Percentiles rank a stretch among this genome's conserved stretches.
These are phyloP conservation scores for Angomonas deanei DNA, from an alignment of 208 protist species.

Conservation along the genomic window DNA sequence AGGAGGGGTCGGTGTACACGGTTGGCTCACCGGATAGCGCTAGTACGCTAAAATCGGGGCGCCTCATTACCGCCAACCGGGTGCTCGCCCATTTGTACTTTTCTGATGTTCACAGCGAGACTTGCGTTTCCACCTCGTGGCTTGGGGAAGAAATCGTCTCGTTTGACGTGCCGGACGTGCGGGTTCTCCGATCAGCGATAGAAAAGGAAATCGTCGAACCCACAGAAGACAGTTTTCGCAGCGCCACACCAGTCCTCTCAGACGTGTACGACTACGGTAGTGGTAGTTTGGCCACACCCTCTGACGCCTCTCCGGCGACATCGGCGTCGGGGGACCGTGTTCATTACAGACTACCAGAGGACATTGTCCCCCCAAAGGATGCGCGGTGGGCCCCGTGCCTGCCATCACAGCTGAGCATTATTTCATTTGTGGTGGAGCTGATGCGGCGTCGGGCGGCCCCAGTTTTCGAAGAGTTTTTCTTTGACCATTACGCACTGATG, in stretches of 20 bases:
- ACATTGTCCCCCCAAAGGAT: slow-evolving; percentile 26
- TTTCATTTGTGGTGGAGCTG: slow-evolving; percentile 71
- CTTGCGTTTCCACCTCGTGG: slow-evolving; percentile 57
- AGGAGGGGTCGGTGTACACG: background rate
- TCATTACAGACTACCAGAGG: slow-evolving; percentile 22
- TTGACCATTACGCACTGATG: slow-evolving; percentile 56
- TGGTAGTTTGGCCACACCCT: background rate
- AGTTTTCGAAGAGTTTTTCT: slow-evolving; percentile 53
- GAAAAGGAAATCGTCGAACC: background rate
- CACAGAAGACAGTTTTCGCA: background rate
- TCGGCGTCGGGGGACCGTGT: background rate
- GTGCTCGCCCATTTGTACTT: slow-evolving; percentile 56
- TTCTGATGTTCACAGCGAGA: slow-evolving; percentile 22
- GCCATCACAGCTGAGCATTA: slow-evolving; percentile 30
- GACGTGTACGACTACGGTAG: background rate
- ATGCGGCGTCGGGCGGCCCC: slow-evolving; percentile 59
- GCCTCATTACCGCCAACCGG: slow-evolving; percentile 8
- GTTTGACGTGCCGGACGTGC: slow-evolving; percentile 51
- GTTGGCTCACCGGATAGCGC: background rate
- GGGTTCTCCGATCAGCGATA: slow-evolving; percentile 12
- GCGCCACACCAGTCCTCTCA: background rate
- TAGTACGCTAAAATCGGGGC: background rate
- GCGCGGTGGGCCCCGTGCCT: slow-evolving; percentile 55
- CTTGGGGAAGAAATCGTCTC: slow-evolving; percentile 71
- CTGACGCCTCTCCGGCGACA: background rate